Evolutionary conservation across 805 yeast genomes (phyloP).

Genomic region (Metahyphopichia silvanorum): DNA sequence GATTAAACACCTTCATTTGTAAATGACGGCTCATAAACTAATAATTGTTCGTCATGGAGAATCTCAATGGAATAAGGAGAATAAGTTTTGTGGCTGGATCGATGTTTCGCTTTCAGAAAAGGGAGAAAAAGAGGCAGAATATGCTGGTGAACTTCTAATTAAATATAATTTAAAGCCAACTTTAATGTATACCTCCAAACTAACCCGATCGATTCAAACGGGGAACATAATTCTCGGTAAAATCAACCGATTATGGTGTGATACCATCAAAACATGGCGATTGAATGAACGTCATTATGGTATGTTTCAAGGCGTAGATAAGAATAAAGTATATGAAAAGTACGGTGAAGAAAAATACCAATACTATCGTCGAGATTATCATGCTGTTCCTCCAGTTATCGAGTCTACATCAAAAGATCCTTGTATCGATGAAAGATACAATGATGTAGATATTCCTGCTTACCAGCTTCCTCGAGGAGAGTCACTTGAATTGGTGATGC

Average conservation of each 20-base stretch:
- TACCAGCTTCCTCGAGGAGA: conserved; percentile 36
- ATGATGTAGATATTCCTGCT: conserved; percentile 13
- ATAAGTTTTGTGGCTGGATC: conserved; percentile 45
- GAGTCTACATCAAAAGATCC: conserved; percentile 20
- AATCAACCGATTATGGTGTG: conserved; percentile 31
- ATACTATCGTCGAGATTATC: conserved; percentile 33
- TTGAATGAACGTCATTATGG: conserved; percentile 46
- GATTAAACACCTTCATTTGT: conserved; percentile 1
- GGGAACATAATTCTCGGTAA: conserved; percentile 35
- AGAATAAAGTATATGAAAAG: conserved; percentile 31
- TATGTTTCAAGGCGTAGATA: conserved; percentile 37
- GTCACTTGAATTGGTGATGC: conserved; percentile 35
- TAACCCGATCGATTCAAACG: conserved; percentile 38
- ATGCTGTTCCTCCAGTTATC: conserved; percentile 34
- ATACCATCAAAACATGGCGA: conserved; percentile 38
- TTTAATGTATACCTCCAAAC: conserved; percentile 36
- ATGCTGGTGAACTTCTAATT: conserved; percentile 35
- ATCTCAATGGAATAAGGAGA: conserved; percentile 40
- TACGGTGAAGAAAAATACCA: conserved; percentile 32
- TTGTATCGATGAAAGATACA: conserved; percentile 36
- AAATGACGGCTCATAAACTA: conserved; percentile 26
- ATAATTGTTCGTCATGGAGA: conserved; percentile 45
- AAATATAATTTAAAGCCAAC: conserved; percentile 26
- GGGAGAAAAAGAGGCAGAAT: conserved; percentile 36
- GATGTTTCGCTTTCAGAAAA: conserved; percentile 37